Conservation (phyloP, 148 eudicot species). For the Chenopodium formosanum region DNA sequence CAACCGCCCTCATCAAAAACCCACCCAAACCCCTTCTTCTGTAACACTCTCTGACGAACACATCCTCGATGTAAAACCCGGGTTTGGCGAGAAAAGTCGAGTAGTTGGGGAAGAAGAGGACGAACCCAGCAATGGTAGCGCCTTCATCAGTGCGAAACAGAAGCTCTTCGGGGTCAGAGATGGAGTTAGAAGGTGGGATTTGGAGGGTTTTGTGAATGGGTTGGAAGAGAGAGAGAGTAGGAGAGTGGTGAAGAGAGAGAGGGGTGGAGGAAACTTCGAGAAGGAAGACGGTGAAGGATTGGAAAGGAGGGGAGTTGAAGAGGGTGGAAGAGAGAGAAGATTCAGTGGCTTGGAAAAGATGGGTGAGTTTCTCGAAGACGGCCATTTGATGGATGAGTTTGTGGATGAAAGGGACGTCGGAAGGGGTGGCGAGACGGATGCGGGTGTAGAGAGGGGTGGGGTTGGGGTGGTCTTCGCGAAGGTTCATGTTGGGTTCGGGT, state of each 20-base stretch:
- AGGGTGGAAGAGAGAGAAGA: slow-evolving; percentile 64
- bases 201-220: slow-evolving; percentile 44
- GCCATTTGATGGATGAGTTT: slow-evolving; percentile 83
- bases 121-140: slow-evolving; percentile 54
- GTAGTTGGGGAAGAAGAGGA: slow-evolving; percentile 73
- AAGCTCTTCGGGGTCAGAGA: slow-evolving; percentile 41
- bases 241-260: slow-evolving; percentile 29
- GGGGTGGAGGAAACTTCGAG: slow-evolving; percentile 62
- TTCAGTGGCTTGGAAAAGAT: slow-evolving; percentile 62
- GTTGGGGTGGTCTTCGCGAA: slow-evolving; percentile 16
- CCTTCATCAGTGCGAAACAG: slow-evolving; percentile 27
- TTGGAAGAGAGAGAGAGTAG: slow-evolving; percentile 32
- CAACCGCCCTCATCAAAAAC: slow-evolving; percentile 66
- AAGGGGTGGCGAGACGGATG: slow-evolving; percentile 55
- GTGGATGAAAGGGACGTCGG: slow-evolving; percentile 70
- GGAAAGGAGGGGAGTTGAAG: slow-evolving; percentile 62
- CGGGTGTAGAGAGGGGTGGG: slow-evolving; percentile 51
- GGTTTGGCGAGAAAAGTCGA: slow-evolving; percentile 75
- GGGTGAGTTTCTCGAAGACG: slow-evolving; percentile 64
- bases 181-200: slow-evolving; percentile 26
- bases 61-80: slow-evolving; percentile 71
- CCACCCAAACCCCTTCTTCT: slow-evolving; percentile 69
- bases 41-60: slow-evolving; percentile 78
- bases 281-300: slow-evolving; percentile 75
- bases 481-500: slow-evolving; percentile 32